Evolutionary conservation across 2,329 filamentous ascomycete species (phyloP).

Genomic region (Harringtonia aguacate): DNA sequence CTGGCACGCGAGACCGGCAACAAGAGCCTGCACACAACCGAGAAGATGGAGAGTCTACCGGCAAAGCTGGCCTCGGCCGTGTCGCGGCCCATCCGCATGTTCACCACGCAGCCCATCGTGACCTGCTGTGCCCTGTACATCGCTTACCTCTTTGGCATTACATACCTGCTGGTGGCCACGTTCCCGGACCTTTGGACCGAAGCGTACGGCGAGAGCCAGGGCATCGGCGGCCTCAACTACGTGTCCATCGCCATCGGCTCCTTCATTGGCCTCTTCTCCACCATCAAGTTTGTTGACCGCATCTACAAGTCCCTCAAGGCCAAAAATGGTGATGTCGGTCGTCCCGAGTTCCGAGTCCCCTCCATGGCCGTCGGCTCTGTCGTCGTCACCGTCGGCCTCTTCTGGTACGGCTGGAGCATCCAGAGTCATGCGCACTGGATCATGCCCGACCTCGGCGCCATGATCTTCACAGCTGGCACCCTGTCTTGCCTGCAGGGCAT

Average conservation of each 20-base stretch:
- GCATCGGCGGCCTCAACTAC: slow-evolving; percentile 1
- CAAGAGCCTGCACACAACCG: neutral
- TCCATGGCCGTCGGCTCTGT: neutral
- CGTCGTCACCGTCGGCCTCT: neutral
- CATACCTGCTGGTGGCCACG: neutral
- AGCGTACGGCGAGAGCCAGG: slow-evolving; percentile 1
- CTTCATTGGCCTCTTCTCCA: neutral
- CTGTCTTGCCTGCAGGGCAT: neutral
- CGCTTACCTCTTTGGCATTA: slow-evolving; percentile 1
- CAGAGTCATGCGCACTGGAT: neutral
- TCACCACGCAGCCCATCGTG: neutral
- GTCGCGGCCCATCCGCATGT: neutral
- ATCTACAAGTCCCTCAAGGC: neutral
- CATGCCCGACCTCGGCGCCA: neutral
- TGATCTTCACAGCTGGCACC: neutral
- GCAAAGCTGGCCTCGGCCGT: neutral
- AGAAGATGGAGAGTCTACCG: neutral
- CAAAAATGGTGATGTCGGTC: neutral
- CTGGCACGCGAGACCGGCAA: neutral
- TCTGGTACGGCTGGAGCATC: neutral
- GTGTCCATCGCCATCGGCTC: neutral
- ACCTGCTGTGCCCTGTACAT: neutral
- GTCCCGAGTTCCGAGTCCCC: neutral
- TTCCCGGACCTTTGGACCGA: neutral
- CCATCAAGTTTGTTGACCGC: neutral